Conservation (phyloP, 768 basidiomycete species). For the Ramaria rubella region DNA sequence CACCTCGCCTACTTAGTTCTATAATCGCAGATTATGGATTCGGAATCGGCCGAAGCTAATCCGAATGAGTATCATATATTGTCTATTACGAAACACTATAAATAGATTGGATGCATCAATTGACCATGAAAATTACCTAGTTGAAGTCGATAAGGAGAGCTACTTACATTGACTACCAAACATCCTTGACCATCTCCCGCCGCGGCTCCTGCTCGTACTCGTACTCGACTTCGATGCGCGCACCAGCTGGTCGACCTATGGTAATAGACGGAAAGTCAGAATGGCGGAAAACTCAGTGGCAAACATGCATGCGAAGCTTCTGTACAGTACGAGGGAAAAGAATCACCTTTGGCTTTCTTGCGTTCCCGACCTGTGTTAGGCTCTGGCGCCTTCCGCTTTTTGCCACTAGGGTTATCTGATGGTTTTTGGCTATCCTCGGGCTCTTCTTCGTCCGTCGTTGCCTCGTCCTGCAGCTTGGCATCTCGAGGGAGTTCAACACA, state of each 20-base stretch:
- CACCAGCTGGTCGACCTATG: constrained; percentile 43
- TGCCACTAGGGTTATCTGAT: constrained; percentile 66
- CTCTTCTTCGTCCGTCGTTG: constrained; percentile 20
- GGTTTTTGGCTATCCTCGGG: constrained; percentile 25
- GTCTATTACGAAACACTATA: too few species aligned
- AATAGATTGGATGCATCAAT: too few species aligned
- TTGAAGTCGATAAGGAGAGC: background rate
- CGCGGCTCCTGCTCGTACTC: constrained; percentile 73
- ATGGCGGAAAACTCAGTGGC: background rate
- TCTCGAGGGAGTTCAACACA: constrained; percentile 19
- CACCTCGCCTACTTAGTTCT: too few species aligned
- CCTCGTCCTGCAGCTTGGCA: constrained; percentile 31
- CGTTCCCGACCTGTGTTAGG: constrained; percentile 47
- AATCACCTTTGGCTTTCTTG: constrained; percentile 57
- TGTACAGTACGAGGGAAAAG: background rate
- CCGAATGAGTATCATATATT: too few species aligned
- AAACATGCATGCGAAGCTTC: too few species aligned
- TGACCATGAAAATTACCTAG: background rate
- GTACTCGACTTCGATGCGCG: constrained; percentile 92
- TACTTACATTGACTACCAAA: background rate
- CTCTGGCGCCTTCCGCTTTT: constrained; percentile 34
- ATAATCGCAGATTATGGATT: too few species aligned
- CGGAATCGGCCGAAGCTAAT: too few species aligned
- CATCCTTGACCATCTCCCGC: background rate
- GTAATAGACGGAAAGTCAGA: background rate